Conservation (phyloP, 2,329 filamentous ascomycete species). For the Verticillium nubilum region DNA sequence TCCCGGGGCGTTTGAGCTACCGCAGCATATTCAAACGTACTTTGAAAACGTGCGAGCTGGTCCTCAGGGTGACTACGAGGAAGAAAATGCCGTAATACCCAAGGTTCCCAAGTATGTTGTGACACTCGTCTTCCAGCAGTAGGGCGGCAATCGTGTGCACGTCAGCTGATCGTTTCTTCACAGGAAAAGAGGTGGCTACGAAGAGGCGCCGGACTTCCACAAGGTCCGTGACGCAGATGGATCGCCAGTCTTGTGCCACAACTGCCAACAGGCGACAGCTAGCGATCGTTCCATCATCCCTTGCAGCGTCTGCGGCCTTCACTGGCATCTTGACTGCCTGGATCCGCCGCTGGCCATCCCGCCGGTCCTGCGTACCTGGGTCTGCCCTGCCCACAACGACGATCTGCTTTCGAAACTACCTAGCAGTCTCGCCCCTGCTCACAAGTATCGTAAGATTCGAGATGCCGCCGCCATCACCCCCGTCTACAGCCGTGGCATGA, state of each 20-base stretch:
- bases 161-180: conserved; percentile 22
- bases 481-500: conserved; percentile 55
- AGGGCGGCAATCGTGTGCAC: neutral
- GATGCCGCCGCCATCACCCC: conserved; percentile 46
- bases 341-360: conserved; percentile 78
- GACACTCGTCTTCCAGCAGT: neutral
- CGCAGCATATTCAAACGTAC: conserved; percentile 62
- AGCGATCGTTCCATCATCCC: conserved; percentile 69
- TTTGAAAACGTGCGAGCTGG: conserved; percentile 78
- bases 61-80: conserved; percentile 74
- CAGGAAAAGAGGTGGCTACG: conserved; percentile 50
- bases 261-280: conserved; percentile 63
- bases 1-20: conserved; percentile 67
- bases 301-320: conserved; percentile 75
- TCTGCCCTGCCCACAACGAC: conserved; percentile 82
- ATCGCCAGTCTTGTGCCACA: conserved; percentile 70
- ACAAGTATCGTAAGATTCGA: conserved; percentile 57
- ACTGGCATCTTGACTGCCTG: conserved; percentile 91
- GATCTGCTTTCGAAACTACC: conserved; percentile 62
- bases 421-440: conserved; percentile 49
- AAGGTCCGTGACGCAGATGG: conserved; percentile 67
- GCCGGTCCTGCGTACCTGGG: conserved; percentile 74
- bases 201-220: conserved; percentile 62
- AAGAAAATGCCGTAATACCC: conserved; percentile 32
- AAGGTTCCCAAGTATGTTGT: conserved; percentile 1